phyloP scores from a whole-genome alignment of 805 yeast species.

The Lipomyces kockii region DNA sequence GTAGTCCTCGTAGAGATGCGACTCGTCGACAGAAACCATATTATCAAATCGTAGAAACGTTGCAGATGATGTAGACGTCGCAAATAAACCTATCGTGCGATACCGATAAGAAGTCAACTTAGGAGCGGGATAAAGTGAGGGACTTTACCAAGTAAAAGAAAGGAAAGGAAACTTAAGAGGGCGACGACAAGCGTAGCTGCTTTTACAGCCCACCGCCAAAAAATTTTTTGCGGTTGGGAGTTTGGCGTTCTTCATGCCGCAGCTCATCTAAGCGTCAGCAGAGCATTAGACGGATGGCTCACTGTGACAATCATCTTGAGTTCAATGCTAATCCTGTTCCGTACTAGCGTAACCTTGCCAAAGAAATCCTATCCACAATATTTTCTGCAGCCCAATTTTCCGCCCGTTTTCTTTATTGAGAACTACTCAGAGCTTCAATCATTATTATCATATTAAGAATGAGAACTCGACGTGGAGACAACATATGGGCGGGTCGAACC shows the following conservation, averaged over 20 bases:
- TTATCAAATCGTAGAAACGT: not conserved
- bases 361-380: too few species aligned
- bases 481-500: too few species aligned
- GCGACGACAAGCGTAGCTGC: not conserved
- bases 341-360: too few species aligned
- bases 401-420: too few species aligned
- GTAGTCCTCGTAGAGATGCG: constrained; percentile 32
- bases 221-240: constrained; percentile 16
- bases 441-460: too few species aligned
- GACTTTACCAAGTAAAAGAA: constrained; percentile 30
- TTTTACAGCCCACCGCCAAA: constrained; percentile 3
- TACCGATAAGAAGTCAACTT: not conserved
- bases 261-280: not conserved
- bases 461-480: too few species aligned
- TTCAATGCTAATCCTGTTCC: too few species aligned
- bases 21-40: constrained; percentile 30
- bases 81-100: not conserved
- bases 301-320: too few species aligned
- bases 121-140: constrained; percentile 20
- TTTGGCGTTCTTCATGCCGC: not conserved
- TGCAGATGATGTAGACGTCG: not conserved
- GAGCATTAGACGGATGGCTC: not conserved
- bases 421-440: too few species aligned
- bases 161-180: constrained; percentile 6
- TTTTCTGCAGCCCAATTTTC: too few species aligned